Percentiles rank a stretch among this genome's conserved stretches.
Conservation (phyloP, 345 rosid species). For the Acer negundo region DNA sequence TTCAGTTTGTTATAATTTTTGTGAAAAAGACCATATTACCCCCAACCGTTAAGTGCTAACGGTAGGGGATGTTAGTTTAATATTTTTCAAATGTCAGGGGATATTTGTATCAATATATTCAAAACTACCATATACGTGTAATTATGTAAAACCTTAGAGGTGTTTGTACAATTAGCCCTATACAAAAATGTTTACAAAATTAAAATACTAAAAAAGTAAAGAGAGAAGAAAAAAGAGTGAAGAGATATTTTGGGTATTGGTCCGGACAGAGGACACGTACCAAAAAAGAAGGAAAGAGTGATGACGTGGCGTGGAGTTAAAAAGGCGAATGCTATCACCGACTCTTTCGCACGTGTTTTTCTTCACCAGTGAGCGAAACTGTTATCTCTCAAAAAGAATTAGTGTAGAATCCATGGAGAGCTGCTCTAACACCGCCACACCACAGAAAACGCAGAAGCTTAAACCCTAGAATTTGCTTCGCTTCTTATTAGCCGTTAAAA, state of each 20-base stretch:
- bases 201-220: too few relatives aligned
- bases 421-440: constrained; percentile 10
- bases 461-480: constrained; percentile 17
- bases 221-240: too few relatives aligned
- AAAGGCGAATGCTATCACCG: neutral
- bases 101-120: too few relatives aligned
- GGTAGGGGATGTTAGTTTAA: too few relatives aligned
- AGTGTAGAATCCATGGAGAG: neutral
- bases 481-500: constrained; percentile 16
- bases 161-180: too few relatives aligned
- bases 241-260: neutral
- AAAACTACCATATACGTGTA: too few relatives aligned
- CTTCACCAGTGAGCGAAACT: neutral
- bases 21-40: too few relatives aligned
- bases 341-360: neutral
- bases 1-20: too few relatives aligned
- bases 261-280: neutral
- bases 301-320: neutral
- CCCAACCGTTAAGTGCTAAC: too few relatives aligned
- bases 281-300: neutral
- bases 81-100: too few relatives aligned
- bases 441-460: constrained; percentile 5
- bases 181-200: too few relatives aligned
- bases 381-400: neutral
- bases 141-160: too few relatives aligned